These are phyloP conservation scores for Zymoseptoria crescenta DNA, from an alignment of 2,329 filamentous ascomycete genomes.

Conservation along the genomic window DNA sequence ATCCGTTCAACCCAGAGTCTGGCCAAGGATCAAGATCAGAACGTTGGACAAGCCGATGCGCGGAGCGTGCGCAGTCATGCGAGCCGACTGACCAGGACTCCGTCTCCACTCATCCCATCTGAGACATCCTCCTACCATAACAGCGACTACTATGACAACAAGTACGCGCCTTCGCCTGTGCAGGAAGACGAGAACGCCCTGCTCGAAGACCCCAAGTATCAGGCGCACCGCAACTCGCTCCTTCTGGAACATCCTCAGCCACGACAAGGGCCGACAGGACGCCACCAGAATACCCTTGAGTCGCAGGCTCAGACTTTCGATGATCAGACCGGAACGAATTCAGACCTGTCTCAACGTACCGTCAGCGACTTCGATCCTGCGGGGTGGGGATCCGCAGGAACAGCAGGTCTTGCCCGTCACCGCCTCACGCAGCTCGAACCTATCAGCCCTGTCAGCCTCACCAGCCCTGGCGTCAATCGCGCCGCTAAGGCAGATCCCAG, in stretches of 20 bases:
- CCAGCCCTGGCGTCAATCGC: constrained; percentile 31
- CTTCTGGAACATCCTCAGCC: constrained; percentile 76
- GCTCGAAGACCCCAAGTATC: constrained; percentile 65
- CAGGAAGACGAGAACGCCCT: constrained; percentile 21
- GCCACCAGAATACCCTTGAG: constrained; percentile 67
- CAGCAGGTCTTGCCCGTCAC: constrained; percentile 26
- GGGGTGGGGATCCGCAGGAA: constrained; percentile 39
- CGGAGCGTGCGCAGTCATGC: constrained; percentile 31
- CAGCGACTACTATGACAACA: constrained; percentile 13
- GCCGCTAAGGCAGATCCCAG: constrained; percentile 50
- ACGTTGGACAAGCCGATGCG: constrained; percentile 16
- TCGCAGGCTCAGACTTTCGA: constrained; percentile 60
- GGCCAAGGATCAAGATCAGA: constrained; percentile 10
- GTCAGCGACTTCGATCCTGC: constrained; percentile 37
- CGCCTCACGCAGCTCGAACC: constrained; percentile 23
- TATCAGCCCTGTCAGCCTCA: constrained; percentile 22
- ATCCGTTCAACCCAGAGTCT: constrained; percentile 32
- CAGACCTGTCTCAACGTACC: constrained; percentile 29
- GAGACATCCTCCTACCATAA: constrained; percentile 34
- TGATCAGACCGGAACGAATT: constrained; percentile 24
- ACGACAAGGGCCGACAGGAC: constrained; percentile 62
- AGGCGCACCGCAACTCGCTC: constrained; percentile 70
- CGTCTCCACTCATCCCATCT: constrained; percentile 48
- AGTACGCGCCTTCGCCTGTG: constrained; percentile 17
- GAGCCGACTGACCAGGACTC: constrained; percentile 32